These are phyloP conservation scores for Beauveria sp. DNA, from an alignment of 2,329 filamentous ascomycete genomes.

Conservation along the genomic window DNA sequence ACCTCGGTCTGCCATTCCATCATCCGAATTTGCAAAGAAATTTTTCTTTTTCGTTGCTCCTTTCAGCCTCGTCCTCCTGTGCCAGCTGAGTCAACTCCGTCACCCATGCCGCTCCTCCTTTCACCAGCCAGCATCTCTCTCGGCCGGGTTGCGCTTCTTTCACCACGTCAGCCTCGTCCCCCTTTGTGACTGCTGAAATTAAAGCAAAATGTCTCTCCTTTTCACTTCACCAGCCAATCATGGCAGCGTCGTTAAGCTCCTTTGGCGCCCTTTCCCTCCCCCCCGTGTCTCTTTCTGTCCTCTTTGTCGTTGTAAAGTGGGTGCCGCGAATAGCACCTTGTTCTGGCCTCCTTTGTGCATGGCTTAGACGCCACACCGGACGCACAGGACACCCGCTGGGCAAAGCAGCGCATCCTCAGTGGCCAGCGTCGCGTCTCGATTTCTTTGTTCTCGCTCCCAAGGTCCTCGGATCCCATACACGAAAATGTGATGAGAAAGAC, in stretches of 20 bases:
- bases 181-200: not conserved
- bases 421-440: not conserved
- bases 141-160: not conserved
- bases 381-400: constrained; percentile 2
- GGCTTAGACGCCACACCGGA: constrained; percentile 5
- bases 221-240: no score
- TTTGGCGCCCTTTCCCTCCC: no score
- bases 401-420: not conserved
- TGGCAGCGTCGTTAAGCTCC: no score
- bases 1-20: no score
- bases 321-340: not conserved
- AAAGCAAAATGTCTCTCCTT: not conserved
- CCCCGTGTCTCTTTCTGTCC: not conserved
- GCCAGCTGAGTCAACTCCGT: no score
- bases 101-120: not conserved
- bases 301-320: not conserved
- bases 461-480: not conserved
- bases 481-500: not conserved
- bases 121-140: not conserved
- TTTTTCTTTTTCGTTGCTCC: no score
- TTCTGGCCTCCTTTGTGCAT: not conserved
- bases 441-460: constrained; percentile 2
- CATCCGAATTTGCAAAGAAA: no score
- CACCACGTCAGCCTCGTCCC: not conserved
- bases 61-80: no score